Conservation (phyloP, 176 grass and related monocot species). For the Echinochloa phyllopogon region DNA sequence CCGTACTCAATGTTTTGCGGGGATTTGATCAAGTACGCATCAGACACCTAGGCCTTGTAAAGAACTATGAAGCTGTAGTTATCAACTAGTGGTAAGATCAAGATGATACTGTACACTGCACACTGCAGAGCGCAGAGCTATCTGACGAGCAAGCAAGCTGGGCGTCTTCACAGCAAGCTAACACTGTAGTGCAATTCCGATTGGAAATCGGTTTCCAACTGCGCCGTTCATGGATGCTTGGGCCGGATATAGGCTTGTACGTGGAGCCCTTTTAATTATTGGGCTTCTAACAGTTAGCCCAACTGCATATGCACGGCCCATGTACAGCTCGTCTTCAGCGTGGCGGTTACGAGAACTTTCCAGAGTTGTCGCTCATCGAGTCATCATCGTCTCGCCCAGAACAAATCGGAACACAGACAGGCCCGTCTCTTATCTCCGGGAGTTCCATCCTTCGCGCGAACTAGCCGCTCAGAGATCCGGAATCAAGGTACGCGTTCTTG, state of each 20-base stretch:
- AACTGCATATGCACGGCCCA: background rate
- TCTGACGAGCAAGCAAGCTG: too few relatives aligned
- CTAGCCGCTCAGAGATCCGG: background rate
- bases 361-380: background rate
- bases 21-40: too few relatives aligned
- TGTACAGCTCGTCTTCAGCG: background rate
- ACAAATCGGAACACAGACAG: background rate
- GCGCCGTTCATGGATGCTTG: too few relatives aligned
- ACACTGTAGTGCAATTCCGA: too few relatives aligned
- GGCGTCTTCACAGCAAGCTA: too few relatives aligned
- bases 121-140: too few relatives aligned
- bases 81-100: too few relatives aligned
- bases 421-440: background rate
- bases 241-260: background rate
- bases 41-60: too few relatives aligned
- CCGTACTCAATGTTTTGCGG: too few relatives aligned
- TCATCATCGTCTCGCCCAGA: background rate
- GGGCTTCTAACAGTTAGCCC: background rate
- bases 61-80: too few relatives aligned
- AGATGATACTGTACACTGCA: too few relatives aligned
- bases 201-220: too few relatives aligned
- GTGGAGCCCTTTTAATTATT: background rate
- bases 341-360: background rate
- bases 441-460: background rate
- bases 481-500: conserved; percentile 19